These are phyloP conservation scores for Monilinia laxa DNA, from an alignment of 2,329 filamentous ascomycete genomes.

Conservation along the genomic window DNA sequence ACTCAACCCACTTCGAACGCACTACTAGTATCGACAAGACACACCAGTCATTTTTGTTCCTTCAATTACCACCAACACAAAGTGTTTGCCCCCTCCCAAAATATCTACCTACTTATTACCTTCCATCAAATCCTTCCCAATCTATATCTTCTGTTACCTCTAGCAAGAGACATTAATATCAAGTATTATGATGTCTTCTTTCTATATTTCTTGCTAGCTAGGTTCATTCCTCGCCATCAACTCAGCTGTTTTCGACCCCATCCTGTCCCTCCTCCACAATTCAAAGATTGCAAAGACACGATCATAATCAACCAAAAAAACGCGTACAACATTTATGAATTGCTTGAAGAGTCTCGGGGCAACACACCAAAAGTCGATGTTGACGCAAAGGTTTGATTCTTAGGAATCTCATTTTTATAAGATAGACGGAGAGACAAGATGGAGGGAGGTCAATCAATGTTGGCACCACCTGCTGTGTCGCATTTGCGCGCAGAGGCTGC, in stretches of 20 bases:
- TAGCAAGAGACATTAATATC: conserved; percentile 19
- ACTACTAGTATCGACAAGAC: too few species aligned
- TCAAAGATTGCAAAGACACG: conserved; percentile 20
- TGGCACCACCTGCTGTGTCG: conserved; percentile 39
- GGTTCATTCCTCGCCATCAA: conserved; percentile 16
- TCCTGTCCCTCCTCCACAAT: conserved; percentile 1
- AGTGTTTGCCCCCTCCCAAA: too few species aligned
- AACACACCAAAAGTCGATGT: conserved; percentile 21
- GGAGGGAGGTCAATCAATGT: conserved; percentile 34
- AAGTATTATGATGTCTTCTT: conserved; percentile 22
- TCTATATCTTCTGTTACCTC: too few species aligned
- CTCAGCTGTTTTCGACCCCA: conserved; percentile 4
- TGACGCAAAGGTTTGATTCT: conserved; percentile 21
- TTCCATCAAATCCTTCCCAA: not conserved
- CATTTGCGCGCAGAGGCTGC: conserved; percentile 37
- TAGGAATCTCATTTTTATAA: conserved; percentile 21
- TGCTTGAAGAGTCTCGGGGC: conserved; percentile 1
- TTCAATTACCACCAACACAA: too few species aligned
- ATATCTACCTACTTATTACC: too few species aligned
- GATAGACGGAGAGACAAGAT: not conserved
- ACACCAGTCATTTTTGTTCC: too few species aligned
- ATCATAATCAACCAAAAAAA: conserved; percentile 8
- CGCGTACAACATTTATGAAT: conserved; percentile 18
- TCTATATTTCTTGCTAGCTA: conserved; percentile 19
- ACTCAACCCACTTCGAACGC: too few species aligned